A percentile compares a stretch with the other conserved stretches of the same genome.
These are phyloP conservation scores for Cicer bijugum DNA, from an alignment of 306 rosid genomes.

Conservation along the genomic window DNA sequence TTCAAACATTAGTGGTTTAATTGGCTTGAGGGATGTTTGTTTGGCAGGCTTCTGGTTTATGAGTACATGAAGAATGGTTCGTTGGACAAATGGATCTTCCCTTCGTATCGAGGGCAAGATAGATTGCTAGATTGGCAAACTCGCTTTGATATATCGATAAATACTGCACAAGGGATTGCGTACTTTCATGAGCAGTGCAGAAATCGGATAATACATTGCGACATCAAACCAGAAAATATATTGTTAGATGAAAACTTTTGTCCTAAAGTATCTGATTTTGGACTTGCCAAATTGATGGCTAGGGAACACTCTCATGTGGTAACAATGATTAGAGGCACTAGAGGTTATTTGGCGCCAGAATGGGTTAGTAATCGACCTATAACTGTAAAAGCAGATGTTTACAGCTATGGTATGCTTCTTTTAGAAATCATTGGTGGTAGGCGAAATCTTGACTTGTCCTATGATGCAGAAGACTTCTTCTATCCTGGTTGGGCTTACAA, in stretches of 20 bases:
- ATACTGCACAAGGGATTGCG: constrained; percentile 88
- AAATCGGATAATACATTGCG: constrained; percentile 85
- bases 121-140: constrained; percentile 76
- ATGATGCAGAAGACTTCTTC: constrained; percentile 81
- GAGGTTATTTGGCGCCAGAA: constrained; percentile 97
- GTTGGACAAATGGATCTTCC: constrained; percentile 90
- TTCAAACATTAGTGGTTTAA: constrained; percentile 5
- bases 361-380: constrained; percentile 96
- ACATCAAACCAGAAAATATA: constrained; percentile 91
- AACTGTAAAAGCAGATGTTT: constrained; percentile 94
- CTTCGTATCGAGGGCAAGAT: constrained; percentile 54
- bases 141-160: constrained; percentile 71
- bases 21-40: constrained; percentile 39
- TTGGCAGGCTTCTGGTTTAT: constrained; percentile 81
- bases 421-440: constrained; percentile 93
- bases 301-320: constrained; percentile 95
- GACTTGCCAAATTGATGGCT: constrained; percentile 92
- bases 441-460: constrained; percentile 91
- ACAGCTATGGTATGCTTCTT: constrained; percentile 95
- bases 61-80: constrained; percentile 96
- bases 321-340: constrained; percentile 94
- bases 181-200: constrained; percentile 96
- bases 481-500: constrained; percentile 96
- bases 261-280: constrained; percentile 95
- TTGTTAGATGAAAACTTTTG: constrained; percentile 79